Conservation (phyloP, 2,329 filamentous ascomycete species). For the Lojkania enalia region DNA sequence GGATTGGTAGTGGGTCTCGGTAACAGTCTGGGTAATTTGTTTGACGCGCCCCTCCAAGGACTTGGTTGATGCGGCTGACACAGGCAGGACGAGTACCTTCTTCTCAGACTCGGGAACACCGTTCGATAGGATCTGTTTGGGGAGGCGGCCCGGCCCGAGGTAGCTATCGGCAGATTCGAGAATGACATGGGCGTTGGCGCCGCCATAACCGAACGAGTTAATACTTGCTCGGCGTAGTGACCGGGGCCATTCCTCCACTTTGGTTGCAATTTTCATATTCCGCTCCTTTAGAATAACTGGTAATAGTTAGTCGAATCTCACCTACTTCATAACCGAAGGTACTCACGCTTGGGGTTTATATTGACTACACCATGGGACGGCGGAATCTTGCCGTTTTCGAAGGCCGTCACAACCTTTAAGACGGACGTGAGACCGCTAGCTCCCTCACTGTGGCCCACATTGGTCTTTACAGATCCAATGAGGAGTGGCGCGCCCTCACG, state of each 20-base stretch:
- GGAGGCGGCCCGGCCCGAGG: too few relatives aligned
- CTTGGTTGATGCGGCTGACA: too few relatives aligned
- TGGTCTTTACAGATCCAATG: conserved; percentile 34
- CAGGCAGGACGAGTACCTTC: too few relatives aligned
- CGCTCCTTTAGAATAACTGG: too few relatives aligned
- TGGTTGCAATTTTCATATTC: too few relatives aligned
- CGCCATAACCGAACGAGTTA: conserved; percentile 18
- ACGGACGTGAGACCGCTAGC: conserved; percentile 43
- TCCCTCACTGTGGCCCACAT: conserved; percentile 47
- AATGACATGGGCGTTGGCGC: conserved; percentile 18
- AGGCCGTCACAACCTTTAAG: conserved; percentile 43
- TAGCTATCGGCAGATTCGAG: conserved; percentile 11
- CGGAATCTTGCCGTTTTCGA: conserved; percentile 42
- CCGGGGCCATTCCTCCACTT: too few relatives aligned
- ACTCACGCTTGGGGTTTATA: conserved; percentile 10
- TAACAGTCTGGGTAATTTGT: conserved; percentile 1
- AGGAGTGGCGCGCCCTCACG: not conserved
- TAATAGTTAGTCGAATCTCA: too few relatives aligned
- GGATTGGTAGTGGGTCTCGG: not conserved
- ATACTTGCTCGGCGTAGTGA: conserved; percentile 18
- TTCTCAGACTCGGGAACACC: too few relatives aligned
- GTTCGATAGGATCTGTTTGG: too few relatives aligned
- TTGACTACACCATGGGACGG: conserved; percentile 18
- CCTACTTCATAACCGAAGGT: too few relatives aligned
- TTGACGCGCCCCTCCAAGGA: too few relatives aligned